Base-by-base conservation (phyloP, 2,329 filamentous ascomycete genomes). In the Colletotrichum horii region DNA sequence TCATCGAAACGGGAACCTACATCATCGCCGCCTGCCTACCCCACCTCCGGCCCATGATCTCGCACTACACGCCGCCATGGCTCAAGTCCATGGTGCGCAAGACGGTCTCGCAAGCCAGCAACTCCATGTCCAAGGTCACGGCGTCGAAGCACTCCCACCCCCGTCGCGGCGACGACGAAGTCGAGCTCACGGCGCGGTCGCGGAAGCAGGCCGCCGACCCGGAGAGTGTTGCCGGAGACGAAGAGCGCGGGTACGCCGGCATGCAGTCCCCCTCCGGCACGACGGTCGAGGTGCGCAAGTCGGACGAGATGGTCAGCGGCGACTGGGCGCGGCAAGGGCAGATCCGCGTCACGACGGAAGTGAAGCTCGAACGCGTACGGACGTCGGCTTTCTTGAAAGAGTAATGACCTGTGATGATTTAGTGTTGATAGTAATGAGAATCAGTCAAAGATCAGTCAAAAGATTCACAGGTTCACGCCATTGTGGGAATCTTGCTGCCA, bases 11-110 rank as follows among this genome's bases (percentile, higher is more conserved):
- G 0, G 70, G 74, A 26, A 76, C 70, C 22, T 76, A 76, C 70
- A 81, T 81, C 74, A 78, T 81, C 30, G 78, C 80, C 15, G 77
- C 77, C 32, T 81, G 80, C 60, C 65, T 81, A 19, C 79, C 80
- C 1, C 77, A 78, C 60, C 74, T 81, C 9, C 66, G 72, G 8
- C 80, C 80, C 2, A 76, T 76, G 74, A 76, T 76, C n/a, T 76
- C 74, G 12, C 61, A 76, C 65, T 76, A 76, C 70, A 76, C 70
- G 28, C 74, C 74, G 22, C 58, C 74, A 4, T 76, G 74, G 74
- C 70, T 76, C 28, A 76, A 76, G 70, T 61, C 65, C 48, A 38
- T 66, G 28, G 74, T 66, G 15, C 74, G 70, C 65, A 76, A 69
- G 70, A 76, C 74, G 12, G 12, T 76, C 7, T 69, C 74, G 2